Base-by-base conservation (phyloP, 805 yeast species). In the Candida sphagnicola region DNA sequence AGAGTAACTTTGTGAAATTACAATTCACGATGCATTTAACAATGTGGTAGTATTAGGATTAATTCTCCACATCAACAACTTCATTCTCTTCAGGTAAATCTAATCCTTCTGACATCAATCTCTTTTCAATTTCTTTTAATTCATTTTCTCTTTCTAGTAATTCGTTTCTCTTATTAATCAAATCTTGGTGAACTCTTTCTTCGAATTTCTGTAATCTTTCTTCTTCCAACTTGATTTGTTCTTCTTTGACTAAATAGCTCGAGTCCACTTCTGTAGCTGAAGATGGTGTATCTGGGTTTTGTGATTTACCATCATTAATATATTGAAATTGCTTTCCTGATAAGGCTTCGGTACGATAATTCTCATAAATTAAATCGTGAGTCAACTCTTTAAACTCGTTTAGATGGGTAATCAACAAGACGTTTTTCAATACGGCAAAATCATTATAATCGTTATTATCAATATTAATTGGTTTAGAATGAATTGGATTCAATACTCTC, bases 341-440 rank as follows among this genome's bases (percentile, higher is more conserved):
- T 46, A 85, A 73, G 13, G 90, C 89, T 54, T 81, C 88, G 8
- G 96, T 85, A 73, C 97, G 82, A 64, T 89, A 89, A 56, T 80
- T 82, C 61, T 89, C 97, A 61, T 89, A 89, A 46, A 89, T 67
- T 29, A 81, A 75, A 57, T 88, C 95, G 58, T 85, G 95, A 5
- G 97, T 89, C 53, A 77, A 74, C 52, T 89, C 96, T 64, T 87
- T 87, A 61, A 89, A 78, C 56, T 89, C 96, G 57, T 82, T 82
- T 61, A 89, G 74, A 63, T 88, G 96, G 13, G 93, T 80, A 52
- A 85, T 83, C 53, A 89, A 74, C 43, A 89, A 67, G 3, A 89
- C 78, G 53, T 86, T 87, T 59, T 89, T 80, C 59, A 89, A 72
- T 30, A 85, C 75, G 31, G 86, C 77, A 57, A 89, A 85, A 61